Evolutionary conservation across 495 filamentous ascomycete genomes (phyloP).

Genomic region (Lasiosphaeria ovina): DNA sequence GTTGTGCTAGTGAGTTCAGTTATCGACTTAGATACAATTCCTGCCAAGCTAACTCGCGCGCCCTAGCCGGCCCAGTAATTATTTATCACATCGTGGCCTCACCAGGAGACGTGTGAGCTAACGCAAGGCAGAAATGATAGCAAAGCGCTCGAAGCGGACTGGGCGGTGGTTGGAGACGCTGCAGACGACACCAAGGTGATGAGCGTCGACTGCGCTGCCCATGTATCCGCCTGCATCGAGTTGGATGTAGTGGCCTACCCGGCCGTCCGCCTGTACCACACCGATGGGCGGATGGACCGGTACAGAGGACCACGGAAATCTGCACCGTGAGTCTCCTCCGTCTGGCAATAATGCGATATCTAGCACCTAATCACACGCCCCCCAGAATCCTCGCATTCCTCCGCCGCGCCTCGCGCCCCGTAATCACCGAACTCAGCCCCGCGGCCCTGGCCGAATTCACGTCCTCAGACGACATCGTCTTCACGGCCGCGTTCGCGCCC

Average conservation of each 20-base stretch:
- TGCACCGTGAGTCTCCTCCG: slow-evolving; percentile 28
- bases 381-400: slow-evolving; percentile 39
- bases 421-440: slow-evolving; percentile 25
- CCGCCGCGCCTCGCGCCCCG: slow-evolving; percentile 33
- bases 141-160: slow-evolving; percentile 36
- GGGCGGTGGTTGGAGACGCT: slow-evolving; percentile 27
- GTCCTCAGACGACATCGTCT: slow-evolving; percentile 33
- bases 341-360: neutral
- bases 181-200: slow-evolving; percentile 27
- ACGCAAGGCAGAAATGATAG: slow-evolving; percentile 24
- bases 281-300: slow-evolving; percentile 28
- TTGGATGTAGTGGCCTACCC: slow-evolving; percentile 42
- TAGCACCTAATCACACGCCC: neutral
- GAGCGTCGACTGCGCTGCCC: slow-evolving; percentile 40
- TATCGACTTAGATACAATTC: neutral
- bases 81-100: neutral
- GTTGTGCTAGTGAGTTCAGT: slow-evolving; percentile 11
- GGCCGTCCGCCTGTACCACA: slow-evolving; percentile 40
- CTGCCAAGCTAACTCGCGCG: neutral
- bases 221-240: slow-evolving; percentile 32
- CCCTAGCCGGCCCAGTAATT: neutral
- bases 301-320: slow-evolving; percentile 39
- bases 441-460: slow-evolving; percentile 31
- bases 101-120: neutral
- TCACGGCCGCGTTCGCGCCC: slow-evolving; percentile 37